Evolutionary conservation across 208 protist genomes (phyloP).

Genomic region (Leptomonas pyrrhocoris): DNA sequence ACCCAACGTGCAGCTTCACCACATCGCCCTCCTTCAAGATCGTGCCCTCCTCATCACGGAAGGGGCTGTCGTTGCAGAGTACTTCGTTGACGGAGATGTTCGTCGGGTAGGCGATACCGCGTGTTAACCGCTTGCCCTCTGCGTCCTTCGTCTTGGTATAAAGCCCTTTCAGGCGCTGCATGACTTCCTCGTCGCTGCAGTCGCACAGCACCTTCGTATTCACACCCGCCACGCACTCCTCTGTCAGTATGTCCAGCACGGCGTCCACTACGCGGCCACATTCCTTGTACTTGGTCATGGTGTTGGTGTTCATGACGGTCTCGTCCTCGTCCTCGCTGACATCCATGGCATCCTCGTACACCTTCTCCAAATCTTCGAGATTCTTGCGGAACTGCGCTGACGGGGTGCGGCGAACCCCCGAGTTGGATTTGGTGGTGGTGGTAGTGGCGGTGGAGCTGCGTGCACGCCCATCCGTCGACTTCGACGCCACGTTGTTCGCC

Average conservation of each 20-base stretch:
- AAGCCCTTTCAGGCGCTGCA: slow-evolving; percentile 47
- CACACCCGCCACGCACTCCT: slow-evolving; percentile 70
- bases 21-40: slow-evolving; percentile 91
- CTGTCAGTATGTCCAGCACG: slow-evolving; percentile 82
- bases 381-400: slow-evolving; percentile 56
- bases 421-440: neutral
- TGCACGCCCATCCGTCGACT: slow-evolving; percentile 8
- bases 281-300: slow-evolving; percentile 96
- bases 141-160: slow-evolving; percentile 78
- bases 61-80: slow-evolving; percentile 96
- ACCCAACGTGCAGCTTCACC: slow-evolving; percentile 97
- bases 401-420: slow-evolving; percentile 21
- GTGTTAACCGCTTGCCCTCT: slow-evolving; percentile 59
- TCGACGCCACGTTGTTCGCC: neutral
- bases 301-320: slow-evolving; percentile 84
- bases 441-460: slow-evolving; percentile 8
- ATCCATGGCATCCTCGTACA: slow-evolving; percentile 66
- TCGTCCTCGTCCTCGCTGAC: slow-evolving; percentile 72
- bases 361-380: slow-evolving; percentile 55
- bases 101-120: slow-evolving; percentile 97
- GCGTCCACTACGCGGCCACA: slow-evolving; percentile 92
- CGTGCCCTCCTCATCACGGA: slow-evolving; percentile 71
- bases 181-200: slow-evolving; percentile 61
- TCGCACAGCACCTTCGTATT: slow-evolving; percentile 79
- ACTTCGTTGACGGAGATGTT: slow-evolving; percentile 98